phyloP scores from a whole-genome alignment of 2,329 filamentous ascomycete species.

The Ascochyta rabiei region DNA sequence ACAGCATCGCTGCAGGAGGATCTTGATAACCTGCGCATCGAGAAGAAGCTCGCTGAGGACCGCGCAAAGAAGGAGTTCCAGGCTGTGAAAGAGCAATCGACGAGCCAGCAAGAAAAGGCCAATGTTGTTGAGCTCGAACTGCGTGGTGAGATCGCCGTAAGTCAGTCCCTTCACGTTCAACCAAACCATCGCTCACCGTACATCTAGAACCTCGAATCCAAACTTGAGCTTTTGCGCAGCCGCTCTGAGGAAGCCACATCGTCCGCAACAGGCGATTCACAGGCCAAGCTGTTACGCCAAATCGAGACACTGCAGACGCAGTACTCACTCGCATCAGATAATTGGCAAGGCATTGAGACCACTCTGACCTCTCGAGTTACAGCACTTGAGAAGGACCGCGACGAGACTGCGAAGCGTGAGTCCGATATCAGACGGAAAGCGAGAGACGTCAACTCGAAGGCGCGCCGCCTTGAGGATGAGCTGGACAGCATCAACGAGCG shows the following conservation, averaged over 20 bases:
- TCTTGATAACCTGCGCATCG: conserved; percentile 69
- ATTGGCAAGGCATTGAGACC: conserved; percentile 96
- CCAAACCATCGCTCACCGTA: conserved; percentile 26
- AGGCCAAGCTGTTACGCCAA: conserved; percentile 88
- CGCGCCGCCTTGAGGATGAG: conserved; percentile 78
- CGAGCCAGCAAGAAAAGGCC: conserved; percentile 73
- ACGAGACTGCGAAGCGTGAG: conserved; percentile 83
- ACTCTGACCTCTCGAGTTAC: conserved; percentile 79
- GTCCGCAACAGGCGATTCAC: conserved; percentile 78
- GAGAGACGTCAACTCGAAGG: conserved; percentile 76
- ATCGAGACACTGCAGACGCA: conserved; percentile 96
- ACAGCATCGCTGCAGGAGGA: conserved; percentile 66
- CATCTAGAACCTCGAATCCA: conserved; percentile 76
- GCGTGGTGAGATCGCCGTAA: conserved; percentile 71
- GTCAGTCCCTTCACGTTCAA: conserved; percentile 3
- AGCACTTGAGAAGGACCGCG: conserved; percentile 85
- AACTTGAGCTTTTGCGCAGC: conserved; percentile 84
- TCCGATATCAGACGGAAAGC: conserved; percentile 88
- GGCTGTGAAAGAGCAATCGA: conserved; percentile 74
- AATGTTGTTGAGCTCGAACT: conserved; percentile 75
- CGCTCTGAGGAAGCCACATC: conserved; percentile 90
- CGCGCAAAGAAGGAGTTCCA: conserved; percentile 71
- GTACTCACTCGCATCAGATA: conserved; percentile 91
- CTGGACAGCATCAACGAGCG: conserved; percentile 72
- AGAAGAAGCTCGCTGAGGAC: conserved; percentile 77